Conservation (phyloP, 2,329 filamentous ascomycete species). For the Pestalotiopsis sp. region DNA sequence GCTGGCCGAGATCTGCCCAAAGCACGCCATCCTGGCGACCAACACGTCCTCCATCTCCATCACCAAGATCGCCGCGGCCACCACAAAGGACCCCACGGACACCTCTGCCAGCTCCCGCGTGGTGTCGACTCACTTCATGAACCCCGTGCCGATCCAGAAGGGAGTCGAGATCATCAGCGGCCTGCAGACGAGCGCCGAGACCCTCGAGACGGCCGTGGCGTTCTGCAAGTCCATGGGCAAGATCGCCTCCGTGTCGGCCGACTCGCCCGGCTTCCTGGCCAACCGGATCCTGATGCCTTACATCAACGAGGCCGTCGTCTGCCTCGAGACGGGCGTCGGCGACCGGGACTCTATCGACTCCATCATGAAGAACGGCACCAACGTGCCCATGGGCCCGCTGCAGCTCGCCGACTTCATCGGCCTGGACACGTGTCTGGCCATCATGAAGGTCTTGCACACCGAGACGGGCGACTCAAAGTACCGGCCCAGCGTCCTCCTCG, state of each 20-base stretch:
- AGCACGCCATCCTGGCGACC: slow-evolving; percentile 89
- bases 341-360: slow-evolving; percentile 89
- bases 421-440: slow-evolving; percentile 91
- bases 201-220: slow-evolving; percentile 78
- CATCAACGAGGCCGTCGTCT: slow-evolving; percentile 95
- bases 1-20: slow-evolving; percentile 79
- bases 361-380: slow-evolving; percentile 99
- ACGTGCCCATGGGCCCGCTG: slow-evolving; percentile 96
- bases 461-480: slow-evolving; percentile 98
- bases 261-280: slow-evolving; percentile 91
- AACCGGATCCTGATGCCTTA: slow-evolving; percentile 99
- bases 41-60: slow-evolving; percentile 99
- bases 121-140: slow-evolving; percentile 98
- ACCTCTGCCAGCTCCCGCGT: slow-evolving; percentile 84
- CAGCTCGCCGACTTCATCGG: slow-evolving; percentile 96
- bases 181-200: slow-evolving; percentile 84
- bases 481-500: slow-evolving; percentile 81
- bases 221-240: slow-evolving; percentile 96
- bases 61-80: slow-evolving; percentile 90
- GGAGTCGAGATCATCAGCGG: slow-evolving; percentile 97
- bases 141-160: slow-evolving; percentile 95
- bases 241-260: slow-evolving; percentile 82
- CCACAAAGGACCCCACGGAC: slow-evolving; percentile 77
- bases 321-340: slow-evolving; percentile 90
- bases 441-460: slow-evolving; percentile 92